These are phyloP conservation scores for Umbelopsis sp. DNA, from an alignment of 192 early-diverging fungal genomes.

Conservation along the genomic window DNA sequence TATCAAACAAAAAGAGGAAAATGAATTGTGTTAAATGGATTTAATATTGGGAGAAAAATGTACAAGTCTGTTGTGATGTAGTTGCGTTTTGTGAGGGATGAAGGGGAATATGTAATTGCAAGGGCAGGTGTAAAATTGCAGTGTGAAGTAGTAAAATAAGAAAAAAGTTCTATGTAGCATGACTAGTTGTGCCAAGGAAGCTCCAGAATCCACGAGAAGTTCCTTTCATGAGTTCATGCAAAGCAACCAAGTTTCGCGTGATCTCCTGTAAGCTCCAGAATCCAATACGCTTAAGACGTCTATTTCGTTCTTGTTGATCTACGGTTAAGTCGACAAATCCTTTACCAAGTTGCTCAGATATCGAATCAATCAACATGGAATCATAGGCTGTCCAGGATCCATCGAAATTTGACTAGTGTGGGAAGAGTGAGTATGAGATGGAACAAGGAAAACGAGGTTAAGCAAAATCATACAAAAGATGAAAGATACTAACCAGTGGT, in stretches of 20 bases:
- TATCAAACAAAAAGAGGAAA: neutral
- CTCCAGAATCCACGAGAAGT: constrained; percentile 68
- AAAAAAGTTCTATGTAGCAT: constrained; percentile 4
- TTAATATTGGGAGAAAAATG: constrained; percentile 10
- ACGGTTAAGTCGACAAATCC: constrained; percentile 77
- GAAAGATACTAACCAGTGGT: constrained; percentile 69
- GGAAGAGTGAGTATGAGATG: neutral
- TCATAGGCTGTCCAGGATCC: constrained; percentile 93
- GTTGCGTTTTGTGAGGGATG: neutral
- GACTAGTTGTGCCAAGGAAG: constrained; percentile 23
- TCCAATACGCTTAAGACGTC: constrained; percentile 84
- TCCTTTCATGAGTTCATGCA: constrained; percentile 75
- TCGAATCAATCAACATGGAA: constrained; percentile 70
- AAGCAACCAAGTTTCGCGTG: constrained; percentile 65
- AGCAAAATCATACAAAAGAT: neutral
- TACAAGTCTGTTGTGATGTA: constrained; percentile 9
- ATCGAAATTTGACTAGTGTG: constrained; percentile 75
- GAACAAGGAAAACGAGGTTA: neutral
- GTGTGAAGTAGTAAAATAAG: constrained; percentile 3
- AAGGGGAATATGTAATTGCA: neutral
- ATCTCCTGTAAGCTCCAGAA: constrained; percentile 85
- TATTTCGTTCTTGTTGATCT: constrained; percentile 80
- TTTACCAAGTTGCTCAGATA: constrained; percentile 82
- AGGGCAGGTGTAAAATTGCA: neutral
- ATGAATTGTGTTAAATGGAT: neutral